These are phyloP conservation scores for Penicillium longicatenatum DNA, from an alignment of 495 filamentous ascomycete species.

Conservation along the genomic window DNA sequence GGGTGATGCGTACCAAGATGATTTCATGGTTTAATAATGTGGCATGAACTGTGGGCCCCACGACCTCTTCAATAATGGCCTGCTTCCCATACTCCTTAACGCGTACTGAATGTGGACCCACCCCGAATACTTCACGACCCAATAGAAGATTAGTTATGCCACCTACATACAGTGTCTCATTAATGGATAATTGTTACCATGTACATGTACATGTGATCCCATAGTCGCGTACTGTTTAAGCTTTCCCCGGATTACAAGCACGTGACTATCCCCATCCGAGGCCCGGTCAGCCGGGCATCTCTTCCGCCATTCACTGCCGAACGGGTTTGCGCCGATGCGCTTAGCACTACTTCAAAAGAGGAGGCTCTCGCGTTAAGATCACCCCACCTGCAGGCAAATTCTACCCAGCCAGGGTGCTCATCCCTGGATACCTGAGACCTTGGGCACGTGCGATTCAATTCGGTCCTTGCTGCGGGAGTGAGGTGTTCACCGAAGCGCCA, in stretches of 20 bases:
- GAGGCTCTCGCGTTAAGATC: not conserved
- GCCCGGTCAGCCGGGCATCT: not conserved
- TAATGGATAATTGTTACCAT: not conserved
- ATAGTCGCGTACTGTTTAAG: not conserved
- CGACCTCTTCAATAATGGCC: not conserved
- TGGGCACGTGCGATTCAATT: conserved; percentile 1
- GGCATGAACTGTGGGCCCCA: not conserved
- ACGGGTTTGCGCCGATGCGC: conserved; percentile 3
- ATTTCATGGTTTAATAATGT: conserved; percentile 15
- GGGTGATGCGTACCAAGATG: conserved; percentile 37
- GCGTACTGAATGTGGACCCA: not conserved
- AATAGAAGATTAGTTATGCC: not conserved
- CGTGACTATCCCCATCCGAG: conserved; percentile 6
- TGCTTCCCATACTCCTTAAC: not conserved
- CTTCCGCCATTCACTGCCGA: not conserved
- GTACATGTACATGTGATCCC: not conserved
- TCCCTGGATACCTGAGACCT: not conserved
- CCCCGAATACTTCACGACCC: not conserved
- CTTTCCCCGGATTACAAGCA: conserved; percentile 1
- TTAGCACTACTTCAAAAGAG: not conserved
- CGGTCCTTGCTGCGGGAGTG: not conserved
- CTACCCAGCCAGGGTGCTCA: not conserved
- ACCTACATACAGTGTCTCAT: not conserved
- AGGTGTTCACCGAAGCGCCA: not conserved
- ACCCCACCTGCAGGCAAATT: not conserved